Evolutionary conservation across 805 yeast genomes (phyloP).

Genomic region (Suhomyces faveliae): DNA sequence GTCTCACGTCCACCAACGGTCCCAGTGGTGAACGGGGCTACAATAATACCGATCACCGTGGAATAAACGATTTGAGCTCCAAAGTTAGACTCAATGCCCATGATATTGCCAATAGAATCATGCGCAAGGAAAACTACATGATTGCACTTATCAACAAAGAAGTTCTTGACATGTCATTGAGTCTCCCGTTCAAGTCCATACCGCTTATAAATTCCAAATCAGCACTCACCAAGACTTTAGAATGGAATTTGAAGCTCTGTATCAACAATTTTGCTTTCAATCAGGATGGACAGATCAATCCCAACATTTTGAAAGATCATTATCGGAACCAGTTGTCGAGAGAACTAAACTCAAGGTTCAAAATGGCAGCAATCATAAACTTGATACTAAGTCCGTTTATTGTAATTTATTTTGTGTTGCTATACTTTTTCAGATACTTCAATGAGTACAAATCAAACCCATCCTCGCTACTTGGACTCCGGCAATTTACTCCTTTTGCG

Average conservation of each 20-base stretch:
- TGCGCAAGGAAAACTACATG: conserved; percentile 93
- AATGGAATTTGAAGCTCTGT: conserved; percentile 91
- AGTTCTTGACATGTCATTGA: conserved; percentile 61
- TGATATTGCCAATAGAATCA: conserved; percentile 90
- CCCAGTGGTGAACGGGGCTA: conserved; percentile 8
- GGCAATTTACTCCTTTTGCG: conserved; percentile 92
- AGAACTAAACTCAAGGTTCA: conserved; percentile 75
- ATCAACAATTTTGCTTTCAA: conserved; percentile 84
- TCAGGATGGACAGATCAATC: conserved; percentile 76
- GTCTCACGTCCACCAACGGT: conserved; percentile 48
- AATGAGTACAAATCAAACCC: conserved; percentile 92
- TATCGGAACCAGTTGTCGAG: conserved; percentile 64
- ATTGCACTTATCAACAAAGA: conserved; percentile 85
- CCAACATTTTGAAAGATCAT: conserved; percentile 64
- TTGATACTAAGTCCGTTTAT: conserved; percentile 82
- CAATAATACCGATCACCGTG: conserved; percentile 18
- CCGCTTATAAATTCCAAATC: conserved; percentile 7
- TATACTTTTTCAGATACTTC: conserved; percentile 87
- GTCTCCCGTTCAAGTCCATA: conserved; percentile 9
- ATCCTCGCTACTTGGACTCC: conserved; percentile 58
- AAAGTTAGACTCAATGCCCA: conserved; percentile 84
- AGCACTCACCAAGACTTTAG: conserved; percentile 79
- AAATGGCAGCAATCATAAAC: conserved; percentile 84
- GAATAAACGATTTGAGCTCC: conserved; percentile 55
- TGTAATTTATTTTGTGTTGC: conserved; percentile 74